phyloP scores from a whole-genome alignment of 2,329 filamentous ascomycete genomes.

The Fusarium sp. region DNA sequence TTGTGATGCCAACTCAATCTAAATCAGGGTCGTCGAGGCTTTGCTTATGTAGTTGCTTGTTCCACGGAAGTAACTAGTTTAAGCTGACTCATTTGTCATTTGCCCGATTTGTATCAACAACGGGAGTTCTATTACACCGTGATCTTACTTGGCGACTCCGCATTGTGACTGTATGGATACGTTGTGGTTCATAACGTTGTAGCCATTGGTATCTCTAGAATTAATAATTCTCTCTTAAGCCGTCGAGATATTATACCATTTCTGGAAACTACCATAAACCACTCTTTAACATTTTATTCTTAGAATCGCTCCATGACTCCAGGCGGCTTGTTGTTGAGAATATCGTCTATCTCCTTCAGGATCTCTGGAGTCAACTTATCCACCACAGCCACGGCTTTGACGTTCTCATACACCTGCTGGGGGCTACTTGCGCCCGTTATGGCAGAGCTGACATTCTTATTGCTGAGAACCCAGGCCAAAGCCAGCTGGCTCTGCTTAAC shows the following conservation, averaged over 20 bases:
- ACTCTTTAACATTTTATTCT: not conserved
- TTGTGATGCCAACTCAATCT: not conserved
- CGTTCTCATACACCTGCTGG: conserved; percentile 72
- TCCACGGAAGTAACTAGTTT: not conserved
- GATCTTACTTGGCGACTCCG: not conserved
- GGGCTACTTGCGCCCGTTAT: conserved; percentile 71
- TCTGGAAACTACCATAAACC: not conserved
- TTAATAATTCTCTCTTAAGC: too few relatives aligned
- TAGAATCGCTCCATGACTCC: conserved; percentile 52
- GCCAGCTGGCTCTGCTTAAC: conserved; percentile 69
- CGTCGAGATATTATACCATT: too few relatives aligned
- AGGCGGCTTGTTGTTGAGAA: conserved; percentile 70
- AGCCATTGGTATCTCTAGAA: too few relatives aligned
- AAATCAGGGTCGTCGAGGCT: not conserved
- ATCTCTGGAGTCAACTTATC: conserved; percentile 71
- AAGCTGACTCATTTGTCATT: conserved; percentile 32
- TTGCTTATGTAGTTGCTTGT: conserved; percentile 9
- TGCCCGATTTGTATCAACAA: conserved; percentile 3
- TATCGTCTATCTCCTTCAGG: conserved; percentile 70
- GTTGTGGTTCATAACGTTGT: not conserved
- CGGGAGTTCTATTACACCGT: conserved; percentile 1
- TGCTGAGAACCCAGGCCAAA: conserved; percentile 73
- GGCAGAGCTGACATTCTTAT: conserved; percentile 71
- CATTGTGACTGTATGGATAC: not conserved
- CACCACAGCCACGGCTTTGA: conserved; percentile 64